Evolutionary conservation across 2,329 filamentous ascomycete species (phyloP).

Genomic region (Paraconiothyrium brasiliense): DNA sequence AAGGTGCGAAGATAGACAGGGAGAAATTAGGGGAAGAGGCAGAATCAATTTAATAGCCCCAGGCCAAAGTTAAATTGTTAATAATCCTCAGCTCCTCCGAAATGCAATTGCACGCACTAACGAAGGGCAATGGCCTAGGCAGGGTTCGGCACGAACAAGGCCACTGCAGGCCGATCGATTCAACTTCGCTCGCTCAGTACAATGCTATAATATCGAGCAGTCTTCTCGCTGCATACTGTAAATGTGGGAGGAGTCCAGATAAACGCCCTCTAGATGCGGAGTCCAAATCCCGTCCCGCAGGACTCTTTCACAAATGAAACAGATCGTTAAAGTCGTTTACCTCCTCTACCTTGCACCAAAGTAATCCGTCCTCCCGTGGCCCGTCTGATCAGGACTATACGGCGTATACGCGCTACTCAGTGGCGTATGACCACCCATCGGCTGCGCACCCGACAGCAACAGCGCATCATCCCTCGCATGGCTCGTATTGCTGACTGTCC

Average conservation of each 20-base stretch:
- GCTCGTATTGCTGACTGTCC: slow-evolving; percentile 36
- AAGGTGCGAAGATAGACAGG: too few relatives aligned
- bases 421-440: slow-evolving; percentile 41
- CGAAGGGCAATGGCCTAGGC: background rate
- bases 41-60: too few relatives aligned
- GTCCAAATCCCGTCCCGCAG: slow-evolving; percentile 1
- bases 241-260: background rate
- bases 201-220: background rate
- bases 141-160: background rate
- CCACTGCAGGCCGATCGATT: background rate
- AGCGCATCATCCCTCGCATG: slow-evolving; percentile 35
- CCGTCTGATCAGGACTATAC: slow-evolving; percentile 37
- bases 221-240: background rate
- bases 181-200: background rate
- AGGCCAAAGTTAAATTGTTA: too few relatives aligned
- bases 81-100: too few relatives aligned
- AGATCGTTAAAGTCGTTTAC: background rate
- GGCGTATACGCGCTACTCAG: slow-evolving; percentile 33
- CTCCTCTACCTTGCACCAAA: slow-evolving; percentile 19
- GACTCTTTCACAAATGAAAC: background rate
- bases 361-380: slow-evolving; percentile 31
- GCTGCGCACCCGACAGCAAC: slow-evolving; percentile 43
- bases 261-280: slow-evolving; percentile 2
- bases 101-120: too few relatives aligned
- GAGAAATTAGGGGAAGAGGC: too few relatives aligned